Conservation (phyloP, 2,329 filamentous ascomycete genomes). For the Alternaria triticimaculans region DNA sequence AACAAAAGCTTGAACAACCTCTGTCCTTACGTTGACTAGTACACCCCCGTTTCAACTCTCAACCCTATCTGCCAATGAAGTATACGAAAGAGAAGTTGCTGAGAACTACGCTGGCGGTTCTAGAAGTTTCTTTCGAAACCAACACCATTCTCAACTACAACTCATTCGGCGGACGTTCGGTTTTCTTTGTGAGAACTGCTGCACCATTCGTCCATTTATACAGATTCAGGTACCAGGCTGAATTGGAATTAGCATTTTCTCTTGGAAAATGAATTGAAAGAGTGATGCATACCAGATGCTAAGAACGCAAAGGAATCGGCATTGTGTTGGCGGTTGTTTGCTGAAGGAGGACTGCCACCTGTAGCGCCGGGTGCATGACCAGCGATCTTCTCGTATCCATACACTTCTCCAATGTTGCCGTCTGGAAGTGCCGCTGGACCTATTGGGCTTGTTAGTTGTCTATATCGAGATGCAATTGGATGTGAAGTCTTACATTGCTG, state of each 20-base stretch:
- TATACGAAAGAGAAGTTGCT: not conserved
- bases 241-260: not conserved
- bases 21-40: too few relatives aligned
- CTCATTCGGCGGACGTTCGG: not conserved
- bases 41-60: too few relatives aligned
- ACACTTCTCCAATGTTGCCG: not conserved
- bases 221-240: not conserved
- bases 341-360: not conserved
- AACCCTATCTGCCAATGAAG: too few relatives aligned
- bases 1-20: too few relatives aligned
- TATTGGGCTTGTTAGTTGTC: not conserved
- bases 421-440: not conserved
- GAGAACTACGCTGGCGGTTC: accelerated
- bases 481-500: not conserved
- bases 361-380: not conserved
- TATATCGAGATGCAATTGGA: not conserved
- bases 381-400: not conserved
- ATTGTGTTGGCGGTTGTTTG: not conserved
- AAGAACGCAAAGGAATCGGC: not conserved
- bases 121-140: not conserved
- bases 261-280: not conserved
- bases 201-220: not conserved
- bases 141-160: not conserved
- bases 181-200: not conserved
- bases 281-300: not conserved